phyloP scores from a whole-genome alignment of 2,329 filamentous ascomycete species.

The Macrophomina phaseolina region DNA sequence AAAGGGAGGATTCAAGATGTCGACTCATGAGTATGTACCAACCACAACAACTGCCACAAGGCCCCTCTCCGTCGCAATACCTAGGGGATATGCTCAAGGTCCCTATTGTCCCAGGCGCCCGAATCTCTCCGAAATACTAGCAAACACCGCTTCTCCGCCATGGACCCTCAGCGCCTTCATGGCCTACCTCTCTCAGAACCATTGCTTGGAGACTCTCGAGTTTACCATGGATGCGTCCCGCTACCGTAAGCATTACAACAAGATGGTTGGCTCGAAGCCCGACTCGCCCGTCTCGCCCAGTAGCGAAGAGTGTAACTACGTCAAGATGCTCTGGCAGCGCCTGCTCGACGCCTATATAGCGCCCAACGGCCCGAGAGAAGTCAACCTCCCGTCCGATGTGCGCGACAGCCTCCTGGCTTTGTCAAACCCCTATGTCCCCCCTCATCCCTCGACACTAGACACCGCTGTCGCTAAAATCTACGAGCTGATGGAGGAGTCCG shows the following conservation, averaged over 20 bases:
- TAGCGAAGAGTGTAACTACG: conserved; percentile 67
- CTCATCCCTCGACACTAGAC: conserved; percentile 76
- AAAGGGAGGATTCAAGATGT: conserved; percentile 50
- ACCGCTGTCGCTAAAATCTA: conserved; percentile 87
- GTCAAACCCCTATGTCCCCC: conserved; percentile 66
- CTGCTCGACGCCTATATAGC: conserved; percentile 89
- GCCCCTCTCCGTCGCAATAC: conserved; percentile 59
- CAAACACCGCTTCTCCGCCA: conserved; percentile 82
- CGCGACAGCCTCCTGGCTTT: conserved; percentile 78
- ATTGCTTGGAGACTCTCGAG: conserved; percentile 94
- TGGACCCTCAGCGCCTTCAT: conserved; percentile 94
- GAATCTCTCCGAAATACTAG: conserved; percentile 83
- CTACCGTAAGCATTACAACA: conserved; percentile 72
- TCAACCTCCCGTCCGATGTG: conserved; percentile 86
- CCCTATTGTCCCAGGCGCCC: conserved; percentile 67
- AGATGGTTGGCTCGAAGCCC: conserved; percentile 60
- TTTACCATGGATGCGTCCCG: conserved; percentile 94
- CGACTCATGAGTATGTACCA: conserved; percentile 55
- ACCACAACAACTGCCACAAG: conserved; percentile 35
- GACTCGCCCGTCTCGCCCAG: conserved; percentile 56
- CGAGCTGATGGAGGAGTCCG: conserved; percentile 97
- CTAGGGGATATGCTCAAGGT: conserved; percentile 46
- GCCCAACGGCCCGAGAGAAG: conserved; percentile 82
- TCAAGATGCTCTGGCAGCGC: conserved; percentile 84
- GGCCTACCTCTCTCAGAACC: conserved; percentile 95